Evolutionary conservation across 2,329 filamentous ascomycete species (phyloP), one percentile per base, ranked within the genome.

Genomic region (Pestalotiopsis sp.): DNA sequence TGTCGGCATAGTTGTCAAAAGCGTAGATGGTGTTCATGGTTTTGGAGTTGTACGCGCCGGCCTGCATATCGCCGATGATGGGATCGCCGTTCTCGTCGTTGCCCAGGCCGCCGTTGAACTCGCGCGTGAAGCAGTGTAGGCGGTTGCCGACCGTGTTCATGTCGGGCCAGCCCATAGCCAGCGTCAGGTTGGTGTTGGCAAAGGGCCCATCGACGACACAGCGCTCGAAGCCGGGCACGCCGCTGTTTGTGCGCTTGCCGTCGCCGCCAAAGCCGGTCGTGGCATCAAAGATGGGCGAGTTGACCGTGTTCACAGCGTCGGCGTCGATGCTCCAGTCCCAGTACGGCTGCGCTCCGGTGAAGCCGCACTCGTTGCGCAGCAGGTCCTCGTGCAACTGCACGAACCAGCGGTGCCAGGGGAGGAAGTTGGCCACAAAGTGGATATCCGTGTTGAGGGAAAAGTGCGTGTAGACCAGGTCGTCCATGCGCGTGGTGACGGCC

Each of bases 121-220:
- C 67, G 67, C 71, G 69, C 41, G 71, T 72, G 41, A 73, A 62
- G 68, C 72, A 73, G 69, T 73, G 72, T 67, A 66, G 63, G 7
- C 68, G 67, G 67, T 73, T 52, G 14, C 71, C 69, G 5, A 38
- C 31, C 12, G 41, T 56, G 62, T 70, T 72, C 61, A 69, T 65
- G 23, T 73, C 45, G 38, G 71, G 71, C 71, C 71, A 72, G 52
- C 71, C 69, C 59, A 80, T 74, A 39, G 76, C 75, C 25, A 81
- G 73, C 0, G 74, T 77, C 61, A 77, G 66, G 68, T 80, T 79
- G 25, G 65, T 69, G 61, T 75, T 74, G 9, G 71, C 71, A 70
- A 82, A 82, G 0, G 79, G 78, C 1, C 80, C 80, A 41, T 78
- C 74, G 0, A 69, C 56, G 31, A 82, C 75, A 70, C 80, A 82